These are phyloP conservation scores for Ambrosia artemisiifolia DNA, from an alignment of 129 eudicot genomes.

Conservation along the genomic window DNA sequence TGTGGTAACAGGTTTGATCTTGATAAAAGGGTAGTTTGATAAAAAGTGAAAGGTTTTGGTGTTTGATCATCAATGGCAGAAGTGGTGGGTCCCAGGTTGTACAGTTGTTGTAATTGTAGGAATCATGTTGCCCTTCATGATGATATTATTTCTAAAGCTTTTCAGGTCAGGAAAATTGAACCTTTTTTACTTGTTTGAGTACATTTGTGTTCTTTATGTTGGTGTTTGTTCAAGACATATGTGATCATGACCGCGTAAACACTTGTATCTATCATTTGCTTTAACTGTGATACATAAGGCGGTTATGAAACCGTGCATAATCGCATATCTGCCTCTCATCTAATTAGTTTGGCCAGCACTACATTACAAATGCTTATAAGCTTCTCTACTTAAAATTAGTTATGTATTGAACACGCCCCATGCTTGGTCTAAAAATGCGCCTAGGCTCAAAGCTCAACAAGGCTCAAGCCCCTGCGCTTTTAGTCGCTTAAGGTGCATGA, in stretches of 20 bases:
- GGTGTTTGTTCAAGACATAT: neutral
- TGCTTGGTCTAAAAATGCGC: no score
- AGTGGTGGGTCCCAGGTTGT: conserved; percentile 69
- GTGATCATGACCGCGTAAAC: neutral
- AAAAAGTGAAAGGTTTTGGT: neutral
- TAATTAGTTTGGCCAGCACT: neutral
- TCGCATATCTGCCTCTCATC: neutral
- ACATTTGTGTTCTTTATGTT: neutral
- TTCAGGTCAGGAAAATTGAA: conserved; percentile 42
- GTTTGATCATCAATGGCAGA: conserved; percentile 57
- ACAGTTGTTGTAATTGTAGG: conserved; percentile 73
- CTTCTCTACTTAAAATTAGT: neutral
- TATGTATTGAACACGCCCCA: no score
- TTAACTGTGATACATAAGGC: neutral
- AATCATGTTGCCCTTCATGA: conserved; percentile 81
- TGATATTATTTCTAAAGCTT: conserved; percentile 69
- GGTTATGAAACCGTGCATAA: neutral
- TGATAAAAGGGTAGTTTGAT: neutral
- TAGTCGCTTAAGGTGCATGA: no score
- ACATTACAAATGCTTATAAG: neutral
- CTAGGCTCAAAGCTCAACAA: no score
- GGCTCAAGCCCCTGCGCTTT: no score
- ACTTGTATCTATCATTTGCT: neutral
- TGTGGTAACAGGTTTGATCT: conserved; percentile 24
- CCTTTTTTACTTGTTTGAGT: neutral